phyloP scores from a whole-genome alignment of 2,329 filamentous ascomycete genomes.

The Cladorrhinum sp. region DNA sequence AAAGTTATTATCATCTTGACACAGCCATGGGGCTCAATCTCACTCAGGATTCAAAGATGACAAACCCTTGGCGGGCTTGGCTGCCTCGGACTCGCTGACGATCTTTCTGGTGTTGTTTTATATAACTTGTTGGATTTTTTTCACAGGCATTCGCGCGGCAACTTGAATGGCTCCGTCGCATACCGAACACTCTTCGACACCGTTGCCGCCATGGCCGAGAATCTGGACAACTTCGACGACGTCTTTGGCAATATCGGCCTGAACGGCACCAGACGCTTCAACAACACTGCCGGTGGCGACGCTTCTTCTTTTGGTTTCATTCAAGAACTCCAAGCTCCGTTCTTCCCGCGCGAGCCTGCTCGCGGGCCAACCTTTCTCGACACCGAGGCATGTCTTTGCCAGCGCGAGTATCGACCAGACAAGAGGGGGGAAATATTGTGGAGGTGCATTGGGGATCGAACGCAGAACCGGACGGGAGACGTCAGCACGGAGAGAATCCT shows the following conservation, averaged over 20 bases:
- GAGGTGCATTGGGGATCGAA: slow-evolving; percentile 46
- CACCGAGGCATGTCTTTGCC: slow-evolving; percentile 39
- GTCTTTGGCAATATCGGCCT: background rate
- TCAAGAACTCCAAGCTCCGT: slow-evolving; percentile 35
- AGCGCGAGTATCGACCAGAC: slow-evolving; percentile 29
- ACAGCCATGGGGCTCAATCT: background rate
- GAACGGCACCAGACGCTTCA: background rate
- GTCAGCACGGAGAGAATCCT: slow-evolving; percentile 22
- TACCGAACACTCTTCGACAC: background rate
- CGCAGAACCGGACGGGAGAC: slow-evolving; percentile 24
- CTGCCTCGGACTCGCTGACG: background rate
- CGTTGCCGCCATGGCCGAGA: background rate
- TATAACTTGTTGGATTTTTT: background rate
- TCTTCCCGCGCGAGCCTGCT: slow-evolving; percentile 32
- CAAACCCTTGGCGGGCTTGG: too few relatives aligned
- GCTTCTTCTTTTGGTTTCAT: background rate
- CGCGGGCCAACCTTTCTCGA: slow-evolving; percentile 41
- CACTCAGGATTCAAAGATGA: background rate
- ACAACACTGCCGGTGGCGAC: background rate
- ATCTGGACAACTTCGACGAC: background rate
- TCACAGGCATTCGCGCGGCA: background rate
- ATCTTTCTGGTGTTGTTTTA: background rate
- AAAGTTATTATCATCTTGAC: background rate
- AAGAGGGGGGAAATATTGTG: slow-evolving; percentile 31
- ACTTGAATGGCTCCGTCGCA: background rate